Base-by-base conservation (phyloP, 495 filamentous ascomycete genomes). In the Penicillium robsamsonii region DNA sequence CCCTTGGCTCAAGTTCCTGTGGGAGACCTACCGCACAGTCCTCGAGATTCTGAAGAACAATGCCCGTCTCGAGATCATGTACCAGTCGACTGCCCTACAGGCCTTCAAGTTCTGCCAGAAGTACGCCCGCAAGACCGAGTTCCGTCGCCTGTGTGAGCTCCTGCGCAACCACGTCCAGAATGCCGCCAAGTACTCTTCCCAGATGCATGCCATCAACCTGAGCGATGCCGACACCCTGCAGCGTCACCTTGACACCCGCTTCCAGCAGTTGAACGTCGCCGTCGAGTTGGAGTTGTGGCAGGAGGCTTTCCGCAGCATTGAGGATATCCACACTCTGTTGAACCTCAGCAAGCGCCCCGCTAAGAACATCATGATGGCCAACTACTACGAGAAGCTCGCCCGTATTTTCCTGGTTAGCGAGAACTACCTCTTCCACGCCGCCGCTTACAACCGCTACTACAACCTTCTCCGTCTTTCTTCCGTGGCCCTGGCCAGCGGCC, bases 281-380 rank as follows among this genome's bases (percentile, higher is more conserved):
- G 94, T 97, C 27, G 95, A 98, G 74, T 79, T 98, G 53, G 94
- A 98, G 76, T 79, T 98, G 43, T 98, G 94, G 95, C 94, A 98
- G 75, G 94, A 98, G 78, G 94, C 94, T 58, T 98, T 98, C 85
- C 87, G 92, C 65, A 96, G 92, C 68, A 91, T 98, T 50, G 94
- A 98, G 74, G 94, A 98, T 74, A 98, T 97, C 63, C 94, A 98
- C 75, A 96, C 91, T n/a, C 85, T 98, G 56, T 84, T 98, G 60
- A 97, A 87, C 81, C 83, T 97, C 57, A 97, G 94, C 90, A 98
- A 98, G 84, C 89, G 93, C 48, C 92, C 92, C 38, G 88, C 94
- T n/a, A 97, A 97, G 87, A 96, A 97, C 72, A 82, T 96, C 60
- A 97, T 97, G 92, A 98, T 98, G 94, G 94, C 95, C 72, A 98